A percentile compares a stretch with the other conserved stretches of the same genome.
phyloP scores from a whole-genome alignment of 257 asterid species.

The Echium plantagineum region DNA sequence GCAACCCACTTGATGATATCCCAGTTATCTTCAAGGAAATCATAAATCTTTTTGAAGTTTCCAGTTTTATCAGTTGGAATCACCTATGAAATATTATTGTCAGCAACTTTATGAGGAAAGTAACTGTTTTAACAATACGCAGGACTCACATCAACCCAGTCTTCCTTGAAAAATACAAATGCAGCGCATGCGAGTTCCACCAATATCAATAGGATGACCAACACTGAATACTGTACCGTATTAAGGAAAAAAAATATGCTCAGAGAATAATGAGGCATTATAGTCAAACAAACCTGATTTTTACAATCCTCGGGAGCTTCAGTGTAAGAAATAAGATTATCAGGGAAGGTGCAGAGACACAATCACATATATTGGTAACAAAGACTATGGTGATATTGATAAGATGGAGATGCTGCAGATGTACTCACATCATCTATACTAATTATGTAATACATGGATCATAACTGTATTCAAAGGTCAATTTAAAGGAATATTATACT shows the following conservation, averaged over 20 bases:
- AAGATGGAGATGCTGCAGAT: too few species aligned
- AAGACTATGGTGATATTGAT: too few species aligned
- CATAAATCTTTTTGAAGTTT: conserved; percentile 41
- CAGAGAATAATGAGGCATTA: background rate
- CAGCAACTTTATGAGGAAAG: background rate
- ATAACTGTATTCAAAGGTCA: too few species aligned
- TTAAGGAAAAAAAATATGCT: conserved; percentile 52
- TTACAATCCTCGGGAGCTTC: too few species aligned
- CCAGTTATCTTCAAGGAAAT: conserved; percentile 65
- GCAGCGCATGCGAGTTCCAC: conserved; percentile 75
- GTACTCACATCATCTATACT: too few species aligned
- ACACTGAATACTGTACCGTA: conserved; percentile 51
- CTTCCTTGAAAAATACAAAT: conserved; percentile 81
- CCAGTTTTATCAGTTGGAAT: conserved; percentile 64
- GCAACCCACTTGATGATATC: conserved; percentile 74
- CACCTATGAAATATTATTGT: conserved; percentile 29
- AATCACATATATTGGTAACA: too few species aligned
- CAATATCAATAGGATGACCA: conserved; percentile 74
- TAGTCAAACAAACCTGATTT: background rate
- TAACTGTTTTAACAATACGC: conserved; percentile 5
- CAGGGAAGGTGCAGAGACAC: too few species aligned
- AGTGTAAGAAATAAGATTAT: too few species aligned
- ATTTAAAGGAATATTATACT: too few species aligned
- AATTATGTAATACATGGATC: too few species aligned
- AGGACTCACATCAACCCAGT: conserved; percentile 74